phyloP scores from a whole-genome alignment of 78 protist species.

The Bigelowiella natans region DNA sequence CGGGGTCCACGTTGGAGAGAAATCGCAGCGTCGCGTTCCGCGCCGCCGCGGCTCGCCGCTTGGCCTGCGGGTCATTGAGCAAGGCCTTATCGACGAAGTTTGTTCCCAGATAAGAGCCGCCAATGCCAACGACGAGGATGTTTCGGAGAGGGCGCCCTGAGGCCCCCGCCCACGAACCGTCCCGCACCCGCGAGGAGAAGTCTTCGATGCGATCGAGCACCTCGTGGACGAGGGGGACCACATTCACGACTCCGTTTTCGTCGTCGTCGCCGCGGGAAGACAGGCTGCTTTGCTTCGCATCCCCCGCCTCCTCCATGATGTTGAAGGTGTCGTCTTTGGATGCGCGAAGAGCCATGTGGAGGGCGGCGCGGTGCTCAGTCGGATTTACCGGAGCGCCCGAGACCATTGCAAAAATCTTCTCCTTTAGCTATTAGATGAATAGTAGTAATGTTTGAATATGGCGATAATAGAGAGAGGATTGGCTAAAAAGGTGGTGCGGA shows the following conservation, averaged over 20 bases:
- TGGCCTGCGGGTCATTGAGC: background rate
- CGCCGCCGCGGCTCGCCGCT: background rate
- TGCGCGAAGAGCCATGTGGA: background rate
- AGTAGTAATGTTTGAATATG: no score
- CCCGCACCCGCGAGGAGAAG: background rate
- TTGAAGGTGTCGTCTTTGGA: no score
- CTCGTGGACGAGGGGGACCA: background rate
- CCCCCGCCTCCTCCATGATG: no score
- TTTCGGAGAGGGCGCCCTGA: conserved; percentile 5
- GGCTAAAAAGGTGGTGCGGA: no score
- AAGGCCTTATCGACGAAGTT: background rate
- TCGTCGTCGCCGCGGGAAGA: no score
- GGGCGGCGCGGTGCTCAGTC: background rate
- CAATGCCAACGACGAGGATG: background rate
- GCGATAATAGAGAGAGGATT: no score
- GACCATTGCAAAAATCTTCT: no score
- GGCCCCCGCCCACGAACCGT: background rate
- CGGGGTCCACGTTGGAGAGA: conserved; percentile 3
- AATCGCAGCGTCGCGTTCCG: background rate
- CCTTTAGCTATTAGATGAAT: no score
- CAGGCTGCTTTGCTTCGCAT: no score
- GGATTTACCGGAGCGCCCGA: background rate
- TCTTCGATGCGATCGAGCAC: conserved; percentile 6
- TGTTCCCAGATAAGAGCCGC: background rate
- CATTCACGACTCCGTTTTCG: no score